Base-by-base conservation (phyloP, 1,284 basidiomycete species). In the Marasmius tenuissimus region DNA sequence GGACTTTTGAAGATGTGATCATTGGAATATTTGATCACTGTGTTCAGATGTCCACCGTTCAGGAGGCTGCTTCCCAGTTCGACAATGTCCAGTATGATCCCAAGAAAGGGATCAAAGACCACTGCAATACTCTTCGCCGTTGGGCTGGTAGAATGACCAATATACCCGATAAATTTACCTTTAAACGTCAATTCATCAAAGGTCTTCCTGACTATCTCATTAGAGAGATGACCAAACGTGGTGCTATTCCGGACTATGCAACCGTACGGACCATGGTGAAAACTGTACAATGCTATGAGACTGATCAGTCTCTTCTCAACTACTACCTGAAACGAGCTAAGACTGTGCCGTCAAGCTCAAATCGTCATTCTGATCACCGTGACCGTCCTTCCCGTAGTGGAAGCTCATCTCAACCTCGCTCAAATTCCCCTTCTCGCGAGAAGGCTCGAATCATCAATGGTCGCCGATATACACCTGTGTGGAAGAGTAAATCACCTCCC, bases 1-100 rank as follows among this genome's bases (percentile, higher is more conserved):
- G 67, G 66, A 63, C 50, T 1, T 66, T 67, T 48, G 49, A 63
- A 35, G 48, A 64, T 3, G 52, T 67, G 14, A 62, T 69, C 4
- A 40, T 59, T 40, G 66, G 59, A 35, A 40, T 68, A 37, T 67
- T 63, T 51, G 61, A 67, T 40, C 60, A 61, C 12, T 69, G 67
- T 50, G 57, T 69, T 4, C 64, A 65, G 27, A 37, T 67, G 4
- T 57, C 63, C 1, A 63, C 64, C 8, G 60, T 68, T 38, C 65
- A 70, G 16, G 50, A 66, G 20, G 63, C 66, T 0, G n/a, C 55
- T 1, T 42, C 52, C 16, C 52, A 47, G 22, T 68, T 66, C 49
- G 47, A 65, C 1, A 16, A 18, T 14, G 48, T 58, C 1, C 40
- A 20, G 12, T 66, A 64, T 48, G 11, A n/a, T 1, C 4, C 40